These are phyloP conservation scores for Calonectria crousiana DNA, from an alignment of 2,329 filamentous ascomycete genomes.

Conservation along the genomic window DNA sequence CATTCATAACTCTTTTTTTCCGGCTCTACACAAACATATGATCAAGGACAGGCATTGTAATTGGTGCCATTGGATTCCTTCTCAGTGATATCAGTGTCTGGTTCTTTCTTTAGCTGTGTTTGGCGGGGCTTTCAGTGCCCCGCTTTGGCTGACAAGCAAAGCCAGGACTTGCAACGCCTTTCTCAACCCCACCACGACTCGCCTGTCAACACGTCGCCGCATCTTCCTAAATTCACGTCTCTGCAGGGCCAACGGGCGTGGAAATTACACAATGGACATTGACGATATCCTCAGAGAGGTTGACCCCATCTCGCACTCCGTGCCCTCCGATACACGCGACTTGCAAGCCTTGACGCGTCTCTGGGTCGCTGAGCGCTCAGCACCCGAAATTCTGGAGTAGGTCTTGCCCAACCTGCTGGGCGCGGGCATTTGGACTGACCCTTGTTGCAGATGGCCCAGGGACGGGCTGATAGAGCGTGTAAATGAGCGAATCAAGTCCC, in stretches of 20 bases:
- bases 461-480: conserved; percentile 84
- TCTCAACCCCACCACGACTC: conserved; percentile 14
- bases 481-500: conserved; percentile 76
- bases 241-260: background rate
- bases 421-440: background rate
- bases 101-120: background rate
- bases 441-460: conserved; percentile 68
- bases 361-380: conserved; percentile 92
- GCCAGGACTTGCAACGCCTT: background rate
- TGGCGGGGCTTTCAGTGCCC: conserved; percentile 16
- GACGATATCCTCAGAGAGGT: conserved; percentile 84
- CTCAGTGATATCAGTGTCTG: background rate
- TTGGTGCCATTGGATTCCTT: background rate
- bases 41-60: background rate
- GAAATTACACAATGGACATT: conserved; percentile 72
- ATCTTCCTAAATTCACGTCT: background rate
- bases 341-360: conserved; percentile 89
- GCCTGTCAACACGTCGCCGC: conserved; percentile 1
- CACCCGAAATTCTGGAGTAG: conserved; percentile 89
- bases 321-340: conserved; percentile 75
- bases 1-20: background rate
- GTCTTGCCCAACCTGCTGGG: conserved; percentile 28
- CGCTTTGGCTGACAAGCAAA: conserved; percentile 18
- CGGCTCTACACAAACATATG: background rate
- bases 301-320: conserved; percentile 67